Evolutionary conservation across 306 rosid species (phyloP), one percentile per base, ranked within the genome.

Genomic region (Arachis stenosperma): DNA sequence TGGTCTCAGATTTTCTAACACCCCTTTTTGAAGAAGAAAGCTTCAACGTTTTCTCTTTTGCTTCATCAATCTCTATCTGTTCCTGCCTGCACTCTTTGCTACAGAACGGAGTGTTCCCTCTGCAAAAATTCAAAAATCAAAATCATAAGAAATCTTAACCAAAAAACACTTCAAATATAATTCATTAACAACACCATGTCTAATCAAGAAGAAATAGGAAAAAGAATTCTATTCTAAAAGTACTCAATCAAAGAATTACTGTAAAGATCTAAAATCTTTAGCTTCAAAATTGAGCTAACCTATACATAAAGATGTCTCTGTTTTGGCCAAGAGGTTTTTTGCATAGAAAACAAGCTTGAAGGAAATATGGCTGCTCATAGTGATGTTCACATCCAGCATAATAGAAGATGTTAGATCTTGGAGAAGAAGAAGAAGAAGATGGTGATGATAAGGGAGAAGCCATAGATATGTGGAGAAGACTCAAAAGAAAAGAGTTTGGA

Each of bases 61-160:
- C 81, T 8, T 93, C 96, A 56, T 93, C 97, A 40, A 85, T 58
- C 77, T 90, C 92, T 65, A 93, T 93, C 58, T 90, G 93, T 36
- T 93, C 96, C 68, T 90, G 82, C 39, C 98, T 88, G 68, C 98
- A 93, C 78, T 93, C 98, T 84, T 86, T 79, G 88, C 98, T 90
- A 62, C 98, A 93, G 54, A 93, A 93, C n/a, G 98, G 98, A 62
- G 96, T 90, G 74, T 93, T 85, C 67, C 98, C 98, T 80, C 98
- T 93, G 90, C 73, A 86, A 73, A 78, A 48, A 15, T n/a, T 30
- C 50, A 2, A 66, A 65, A 57, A 17, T 8, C 41, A 42, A 60
- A 40, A 30, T 55, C 78, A 65, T 82, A 67, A 80, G 81, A 74
- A 52, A 78, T 67, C 47, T 48, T 0, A 73, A 57, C 65, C 57